Evolutionary conservation across 2,329 filamentous ascomycete species (phyloP).

Genomic region (Biscogniauxia mediterranea): DNA sequence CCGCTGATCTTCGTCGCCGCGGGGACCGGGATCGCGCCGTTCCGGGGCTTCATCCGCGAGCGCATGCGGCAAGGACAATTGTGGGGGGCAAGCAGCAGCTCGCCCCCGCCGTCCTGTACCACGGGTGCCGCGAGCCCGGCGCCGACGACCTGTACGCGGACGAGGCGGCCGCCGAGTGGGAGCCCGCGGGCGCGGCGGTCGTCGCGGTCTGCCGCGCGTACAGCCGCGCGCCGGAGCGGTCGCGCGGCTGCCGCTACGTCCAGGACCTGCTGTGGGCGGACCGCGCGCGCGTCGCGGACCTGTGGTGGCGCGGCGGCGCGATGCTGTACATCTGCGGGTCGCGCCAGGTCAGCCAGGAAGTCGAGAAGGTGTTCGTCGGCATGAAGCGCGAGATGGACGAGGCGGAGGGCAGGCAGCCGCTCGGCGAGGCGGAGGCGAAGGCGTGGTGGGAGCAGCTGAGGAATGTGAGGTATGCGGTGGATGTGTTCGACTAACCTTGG

Average conservation of each 20-base stretch:
- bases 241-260: conserved; percentile 47
- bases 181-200: no score
- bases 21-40: conserved; percentile 48
- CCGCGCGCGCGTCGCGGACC: conserved; percentile 31
- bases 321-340: background rate
- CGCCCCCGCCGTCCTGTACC: conserved; percentile 64
- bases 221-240: conserved; percentile 42
- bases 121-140: conserved; percentile 55
- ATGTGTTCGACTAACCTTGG: no score
- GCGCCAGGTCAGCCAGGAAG: no score
- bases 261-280: conserved; percentile 42
- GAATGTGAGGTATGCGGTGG: conserved; percentile 55
- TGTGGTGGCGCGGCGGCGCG: conserved; percentile 38
- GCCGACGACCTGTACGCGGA: conserved; percentile 59
- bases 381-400: conserved; percentile 20
- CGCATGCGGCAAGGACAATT: conserved; percentile 41
- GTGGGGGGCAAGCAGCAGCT: no score
- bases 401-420: conserved; percentile 25
- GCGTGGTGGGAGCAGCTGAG: conserved; percentile 47
- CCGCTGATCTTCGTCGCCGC: conserved; percentile 52
- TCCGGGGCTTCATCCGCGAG: conserved; percentile 39
- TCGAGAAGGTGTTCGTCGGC: no score
- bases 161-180: conserved; percentile 59
- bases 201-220: conserved; percentile 47
- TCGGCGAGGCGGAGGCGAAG: conserved; percentile 37